Percentiles rank a stretch among this genome's conserved stretches.
Conservation (phyloP, 805 yeast genomes). For the Wickerhamiella occidentalis region DNA sequence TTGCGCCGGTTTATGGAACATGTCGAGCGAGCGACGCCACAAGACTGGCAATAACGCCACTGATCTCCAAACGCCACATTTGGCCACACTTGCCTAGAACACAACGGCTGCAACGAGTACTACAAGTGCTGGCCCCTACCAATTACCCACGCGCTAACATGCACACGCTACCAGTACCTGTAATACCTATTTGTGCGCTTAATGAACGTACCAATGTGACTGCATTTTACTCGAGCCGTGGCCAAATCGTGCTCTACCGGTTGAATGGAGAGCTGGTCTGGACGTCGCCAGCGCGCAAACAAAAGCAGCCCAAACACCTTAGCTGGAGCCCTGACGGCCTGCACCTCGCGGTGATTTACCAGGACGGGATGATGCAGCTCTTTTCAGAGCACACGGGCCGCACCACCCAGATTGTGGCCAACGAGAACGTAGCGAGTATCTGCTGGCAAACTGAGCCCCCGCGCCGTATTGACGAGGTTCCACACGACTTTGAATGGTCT, state of each 20-base stretch:
- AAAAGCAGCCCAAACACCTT: slow-evolving; percentile 9
- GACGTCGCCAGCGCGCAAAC: slow-evolving; percentile 16
- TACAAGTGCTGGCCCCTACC: background rate
- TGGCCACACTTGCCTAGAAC: background rate
- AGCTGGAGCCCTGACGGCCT: slow-evolving; percentile 33
- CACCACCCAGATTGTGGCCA: slow-evolving; percentile 23
- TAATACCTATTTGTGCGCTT: slow-evolving; percentile 3
- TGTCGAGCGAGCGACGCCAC: too few relatives aligned
- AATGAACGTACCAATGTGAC: slow-evolving; percentile 12
- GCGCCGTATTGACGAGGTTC: background rate
- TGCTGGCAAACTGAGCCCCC: slow-evolving; percentile 17
- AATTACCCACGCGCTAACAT: too few relatives aligned
- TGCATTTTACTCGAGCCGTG: slow-evolving; percentile 13
- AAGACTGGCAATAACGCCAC: too few relatives aligned
- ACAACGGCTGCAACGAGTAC: too few relatives aligned
- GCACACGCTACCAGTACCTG: slow-evolving; percentile 5
- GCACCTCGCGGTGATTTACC: slow-evolving; percentile 35
- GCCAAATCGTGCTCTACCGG: slow-evolving; percentile 15
- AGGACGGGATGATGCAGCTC: slow-evolving; percentile 33
- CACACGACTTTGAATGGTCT: slow-evolving; percentile 15
- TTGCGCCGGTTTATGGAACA: slow-evolving; percentile 23
- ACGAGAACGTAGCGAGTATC: slow-evolving; percentile 9
- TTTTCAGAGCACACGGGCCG: slow-evolving; percentile 39
- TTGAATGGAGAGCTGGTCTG: slow-evolving; percentile 22
- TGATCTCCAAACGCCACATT: too few relatives aligned